Base-by-base conservation (phyloP, 2,329 filamentous ascomycete genomes). In the Zasmidium angulare region DNA sequence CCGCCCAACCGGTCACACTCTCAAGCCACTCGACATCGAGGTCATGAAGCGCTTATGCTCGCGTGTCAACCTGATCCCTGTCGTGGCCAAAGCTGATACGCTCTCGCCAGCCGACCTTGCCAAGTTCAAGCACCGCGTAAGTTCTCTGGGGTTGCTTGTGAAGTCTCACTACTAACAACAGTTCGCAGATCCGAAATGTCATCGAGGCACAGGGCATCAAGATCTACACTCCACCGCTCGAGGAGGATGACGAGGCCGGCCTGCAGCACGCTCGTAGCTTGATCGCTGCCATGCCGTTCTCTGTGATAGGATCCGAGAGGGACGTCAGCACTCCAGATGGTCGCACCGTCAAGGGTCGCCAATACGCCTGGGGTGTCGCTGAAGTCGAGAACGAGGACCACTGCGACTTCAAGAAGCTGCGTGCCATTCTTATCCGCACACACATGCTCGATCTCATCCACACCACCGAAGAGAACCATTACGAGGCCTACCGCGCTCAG, bases 381-480 rank as follows among this genome's bases (percentile, higher is more conserved):
- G 95, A 99, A 79, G 95, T 99, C 54, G 95, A 99, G 85, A 99
- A 99, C 76, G 95, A 99, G 81, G 95, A 99, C 76, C 95, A 99
- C 85, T 99, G 95, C 81, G 95, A 99, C 80, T 99, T 99, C 85
- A 99, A 99, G 89, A 99, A 99, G 85, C 89, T 99, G 65, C 93
- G 95, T 72, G 96, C 93, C 51, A 98, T 99, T 73, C 85, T 99
- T 68, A 98, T 99, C 82, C 91, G 95, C 78, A 74, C 71, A 43
- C 95, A 99, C 84, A 99, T 99, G 95, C 87, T 99, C 72, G 95
- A 99, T 77, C 89, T 99, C 66, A 99, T 99, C 76, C 95, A 99
- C 84, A 99, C 96, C 66, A 99, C 95, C 69, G 95, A 99, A 81
- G 95, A 99, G 84, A 88, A 92, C 72, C 95, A 99, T 85, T 99